phyloP scores from a whole-genome alignment of 208 protist species.

The Leishmania aethiopica region DNA sequence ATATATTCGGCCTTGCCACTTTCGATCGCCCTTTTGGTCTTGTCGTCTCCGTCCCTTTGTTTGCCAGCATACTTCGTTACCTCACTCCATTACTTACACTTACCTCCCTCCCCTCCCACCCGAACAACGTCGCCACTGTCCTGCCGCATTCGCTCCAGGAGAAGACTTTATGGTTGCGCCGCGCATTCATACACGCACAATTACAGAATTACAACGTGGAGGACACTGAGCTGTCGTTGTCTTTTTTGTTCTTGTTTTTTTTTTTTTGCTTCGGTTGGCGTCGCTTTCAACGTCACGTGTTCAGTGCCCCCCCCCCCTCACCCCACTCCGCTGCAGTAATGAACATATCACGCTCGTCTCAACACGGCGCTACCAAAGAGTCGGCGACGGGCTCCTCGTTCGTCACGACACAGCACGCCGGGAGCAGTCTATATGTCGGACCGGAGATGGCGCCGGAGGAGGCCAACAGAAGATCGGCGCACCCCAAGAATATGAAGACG shows the following conservation, averaged over 20 bases:
- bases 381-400: background rate
- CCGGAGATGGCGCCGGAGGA: conserved; percentile 16
- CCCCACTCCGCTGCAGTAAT: background rate
- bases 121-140: background rate
- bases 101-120: background rate
- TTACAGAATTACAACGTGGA: background rate
- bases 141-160: background rate
- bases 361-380: background rate
- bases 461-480: background rate
- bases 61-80: background rate
- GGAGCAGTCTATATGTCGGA: conserved; percentile 13
- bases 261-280: background rate
- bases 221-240: background rate
- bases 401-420: background rate
- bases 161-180: background rate
- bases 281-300: background rate
- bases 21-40: background rate
- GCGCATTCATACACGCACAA: background rate
- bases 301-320: background rate
- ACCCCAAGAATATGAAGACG: conserved; percentile 10
- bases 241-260: no score
- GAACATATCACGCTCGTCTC: background rate
- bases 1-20: background rate
- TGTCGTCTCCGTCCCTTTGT: background rate
- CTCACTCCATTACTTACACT: background rate